Conservation (phyloP, 2,329 filamentous ascomycete species). For the Stagonosporopsis rhizophila region DNA sequence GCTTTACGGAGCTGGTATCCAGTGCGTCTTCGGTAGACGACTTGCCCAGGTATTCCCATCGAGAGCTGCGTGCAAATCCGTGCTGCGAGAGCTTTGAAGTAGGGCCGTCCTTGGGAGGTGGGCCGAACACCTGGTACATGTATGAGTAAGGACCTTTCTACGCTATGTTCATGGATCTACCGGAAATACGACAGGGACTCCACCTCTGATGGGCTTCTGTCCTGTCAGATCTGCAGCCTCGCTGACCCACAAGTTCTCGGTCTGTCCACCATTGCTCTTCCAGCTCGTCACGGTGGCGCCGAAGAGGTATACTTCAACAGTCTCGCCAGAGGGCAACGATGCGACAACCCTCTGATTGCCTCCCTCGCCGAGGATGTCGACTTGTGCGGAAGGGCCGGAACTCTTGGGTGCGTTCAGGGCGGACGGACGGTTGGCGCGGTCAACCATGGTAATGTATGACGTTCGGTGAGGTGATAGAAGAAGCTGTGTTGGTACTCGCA, state of each 20-base stretch:
- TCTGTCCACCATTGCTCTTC: conserved; percentile 77
- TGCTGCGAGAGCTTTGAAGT: conserved; percentile 86
- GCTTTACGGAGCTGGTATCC: conserved; percentile 72
- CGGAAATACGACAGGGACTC: conserved; percentile 91
- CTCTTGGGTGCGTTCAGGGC: conserved; percentile 68
- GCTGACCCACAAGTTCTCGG: conserved; percentile 86
- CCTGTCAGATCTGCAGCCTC: conserved; percentile 83
- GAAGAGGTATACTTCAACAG: conserved; percentile 83
- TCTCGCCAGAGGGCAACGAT: conserved; percentile 83
- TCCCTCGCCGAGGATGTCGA: conserved; percentile 77
- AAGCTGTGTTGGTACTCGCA: conserved; percentile 14
- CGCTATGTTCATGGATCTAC: conserved; percentile 59
- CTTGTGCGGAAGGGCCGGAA: conserved; percentile 69
- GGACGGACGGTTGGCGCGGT: conserved; percentile 84
- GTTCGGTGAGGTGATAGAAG: conserved; percentile 8
- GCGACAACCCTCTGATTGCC: conserved; percentile 78
- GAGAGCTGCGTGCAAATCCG: conserved; percentile 87
- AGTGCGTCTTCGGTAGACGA: conserved; percentile 69
- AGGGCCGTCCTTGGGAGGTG: conserved; percentile 74
- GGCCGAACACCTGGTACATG: conserved; percentile 75
- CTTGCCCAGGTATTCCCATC: conserved; percentile 95
- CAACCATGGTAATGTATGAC: conserved; percentile 65
- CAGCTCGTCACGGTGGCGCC: conserved; percentile 93
- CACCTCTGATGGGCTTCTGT: conserved; percentile 86
- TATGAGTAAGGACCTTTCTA: conserved; percentile 13